phyloP scores from a whole-genome alignment of 345 rosid genomes.

The Murraya koenigii region DNA sequence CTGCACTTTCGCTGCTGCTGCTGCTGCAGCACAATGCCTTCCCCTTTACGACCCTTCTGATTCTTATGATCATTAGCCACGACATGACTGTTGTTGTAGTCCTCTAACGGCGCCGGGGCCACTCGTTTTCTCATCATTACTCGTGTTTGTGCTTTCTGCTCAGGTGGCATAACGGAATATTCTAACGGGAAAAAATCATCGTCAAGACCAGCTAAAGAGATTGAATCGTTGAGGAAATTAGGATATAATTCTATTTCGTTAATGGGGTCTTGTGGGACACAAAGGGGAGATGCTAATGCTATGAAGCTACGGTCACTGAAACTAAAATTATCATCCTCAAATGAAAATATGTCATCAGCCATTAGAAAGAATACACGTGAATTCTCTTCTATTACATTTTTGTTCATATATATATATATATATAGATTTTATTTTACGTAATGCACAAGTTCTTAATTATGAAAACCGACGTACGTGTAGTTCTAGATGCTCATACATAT shows the following conservation, averaged over 20 bases:
- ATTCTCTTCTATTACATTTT: not conserved
- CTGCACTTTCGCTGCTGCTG: slow-evolving; percentile 23
- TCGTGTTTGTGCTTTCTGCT: too few relatives aligned
- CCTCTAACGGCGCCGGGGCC: not conserved
- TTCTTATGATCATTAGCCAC: too few relatives aligned
- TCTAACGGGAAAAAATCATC: not conserved
- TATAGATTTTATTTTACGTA: not conserved
- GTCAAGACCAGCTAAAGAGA: not conserved
- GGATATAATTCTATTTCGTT: not conserved
- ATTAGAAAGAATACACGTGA: not conserved
- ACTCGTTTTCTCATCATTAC: not conserved
- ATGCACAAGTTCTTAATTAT: not conserved
- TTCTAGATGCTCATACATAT: not conserved
- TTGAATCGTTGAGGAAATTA: not conserved
- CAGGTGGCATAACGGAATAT: not conserved
- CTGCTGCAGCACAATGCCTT: too few relatives aligned
- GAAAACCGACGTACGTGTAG: too few relatives aligned
- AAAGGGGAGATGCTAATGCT: not conserved
- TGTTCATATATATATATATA: not conserved
- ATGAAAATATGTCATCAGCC: not conserved
- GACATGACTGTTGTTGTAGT: too few relatives aligned
- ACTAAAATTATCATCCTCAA: not conserved
- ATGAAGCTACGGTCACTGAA: not conserved
- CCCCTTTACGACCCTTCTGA: too few relatives aligned
- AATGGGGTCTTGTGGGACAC: not conserved